phyloP scores from a whole-genome alignment of 1,284 basidiomycete genomes.

The Melampsora americana region DNA sequence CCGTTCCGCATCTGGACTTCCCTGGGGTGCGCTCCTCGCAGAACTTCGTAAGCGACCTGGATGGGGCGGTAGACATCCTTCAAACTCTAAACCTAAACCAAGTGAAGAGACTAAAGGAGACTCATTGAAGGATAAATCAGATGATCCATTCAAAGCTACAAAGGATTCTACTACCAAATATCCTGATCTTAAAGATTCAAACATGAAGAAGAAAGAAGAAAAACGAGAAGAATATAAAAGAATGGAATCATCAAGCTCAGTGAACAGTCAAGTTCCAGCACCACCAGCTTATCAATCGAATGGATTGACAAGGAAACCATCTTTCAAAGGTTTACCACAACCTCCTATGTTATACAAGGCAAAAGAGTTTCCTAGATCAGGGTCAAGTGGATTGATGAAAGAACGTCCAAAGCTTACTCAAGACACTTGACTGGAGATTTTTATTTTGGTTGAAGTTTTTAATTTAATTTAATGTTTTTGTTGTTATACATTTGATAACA shows the following conservation, averaged over 20 bases:
- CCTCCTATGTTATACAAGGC: not conserved
- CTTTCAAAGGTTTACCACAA: not conserved
- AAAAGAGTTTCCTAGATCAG: conserved; percentile 4
- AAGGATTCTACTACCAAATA: too few relatives aligned
- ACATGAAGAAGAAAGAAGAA: not conserved
- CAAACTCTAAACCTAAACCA: not conserved
- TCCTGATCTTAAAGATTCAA: too few relatives aligned
- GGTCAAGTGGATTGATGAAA: not conserved
- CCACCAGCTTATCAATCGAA: conserved; percentile 5
- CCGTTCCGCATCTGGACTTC: not conserved
- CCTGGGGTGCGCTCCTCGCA: not conserved
- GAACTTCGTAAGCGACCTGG: conserved; percentile 8
- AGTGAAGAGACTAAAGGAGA: too few relatives aligned
- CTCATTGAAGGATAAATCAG: too few relatives aligned
- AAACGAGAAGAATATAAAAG: not conserved
- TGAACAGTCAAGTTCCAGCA: not conserved
- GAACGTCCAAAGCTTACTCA: not conserved
- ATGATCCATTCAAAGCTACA: too few relatives aligned
- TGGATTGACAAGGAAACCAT: not conserved
- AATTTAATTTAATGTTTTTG: too few relatives aligned
- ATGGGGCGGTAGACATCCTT: not conserved
- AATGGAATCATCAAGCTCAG: not conserved
- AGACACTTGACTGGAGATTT: not conserved
- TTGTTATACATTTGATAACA: too few relatives aligned
- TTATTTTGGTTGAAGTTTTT: too few relatives aligned